Evolutionary conservation across 225 moss, liverwort and hornwort species (phyloP).

Genomic region (Anthoceros angustus): DNA sequence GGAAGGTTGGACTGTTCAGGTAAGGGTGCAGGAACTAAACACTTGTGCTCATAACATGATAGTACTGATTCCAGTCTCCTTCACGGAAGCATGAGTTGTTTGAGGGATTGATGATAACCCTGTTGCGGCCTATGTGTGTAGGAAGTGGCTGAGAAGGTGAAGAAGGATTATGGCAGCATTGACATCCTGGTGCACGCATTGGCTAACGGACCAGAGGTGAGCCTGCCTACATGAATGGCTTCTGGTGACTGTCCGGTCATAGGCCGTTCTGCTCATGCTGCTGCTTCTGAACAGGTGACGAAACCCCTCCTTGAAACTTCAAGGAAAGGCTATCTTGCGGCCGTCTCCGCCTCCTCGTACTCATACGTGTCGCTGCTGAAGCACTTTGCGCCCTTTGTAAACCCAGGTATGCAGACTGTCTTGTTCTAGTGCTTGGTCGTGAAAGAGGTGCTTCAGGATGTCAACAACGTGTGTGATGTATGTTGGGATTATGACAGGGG

Average conservation of each 20-base stretch:
- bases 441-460: background rate
- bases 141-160: conserved; percentile 86
- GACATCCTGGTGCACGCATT: conserved; percentile 95
- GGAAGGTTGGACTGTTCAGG: conserved; percentile 80
- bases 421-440: background rate
- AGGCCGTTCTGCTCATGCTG: background rate
- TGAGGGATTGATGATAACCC: background rate
- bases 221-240: background rate
- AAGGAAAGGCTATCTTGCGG: conserved; percentile 85
- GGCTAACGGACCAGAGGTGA: conserved; percentile 92
- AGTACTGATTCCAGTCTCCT: background rate
- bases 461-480: background rate
- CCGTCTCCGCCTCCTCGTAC: conserved; percentile 82
- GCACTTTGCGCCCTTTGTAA: conserved; percentile 82
- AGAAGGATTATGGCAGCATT: conserved; percentile 80
- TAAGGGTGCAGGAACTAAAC: conserved; percentile 8
- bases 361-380: conserved; percentile 91
- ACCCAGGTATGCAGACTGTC: conserved; percentile 32
- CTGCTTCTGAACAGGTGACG: conserved; percentile 42
- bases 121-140: conserved; percentile 9
- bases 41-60: background rate
- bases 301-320: conserved; percentile 89
- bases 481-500: conserved; percentile 24
- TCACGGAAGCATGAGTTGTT: no score
- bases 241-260: background rate